Evolutionary conservation across 169 alveolate species (phyloP), one percentile per base, ranked within the genome.

Genomic region (Cystoisospora suis): DNA sequence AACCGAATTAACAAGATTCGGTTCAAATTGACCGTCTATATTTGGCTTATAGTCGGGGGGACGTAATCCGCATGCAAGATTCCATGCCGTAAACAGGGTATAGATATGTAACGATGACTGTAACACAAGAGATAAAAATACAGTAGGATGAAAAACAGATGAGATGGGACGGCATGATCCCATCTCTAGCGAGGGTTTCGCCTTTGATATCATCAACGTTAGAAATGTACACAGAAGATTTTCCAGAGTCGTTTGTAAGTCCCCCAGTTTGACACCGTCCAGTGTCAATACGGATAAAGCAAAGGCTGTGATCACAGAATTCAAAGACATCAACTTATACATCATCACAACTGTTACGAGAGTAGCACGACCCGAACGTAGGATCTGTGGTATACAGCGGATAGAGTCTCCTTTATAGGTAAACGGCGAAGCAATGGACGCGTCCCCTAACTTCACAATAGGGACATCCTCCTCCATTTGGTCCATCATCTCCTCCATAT

Each of bases 401-500:
- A 98, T 97, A 75, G 98, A 96, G 56, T 94, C 94, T 27, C 97
- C 97, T 79, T 98, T 97, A 83, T 97, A 97, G 17, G 99, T 98
- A 95, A 99, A 99, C 36, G 99, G 99, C 0, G 99, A 99, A 46
- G 99, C 99, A 44, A 98, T 98, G 88, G 99, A 97, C 17, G 99
- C 99, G 94, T 98, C 99, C 38, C 99, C 99, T 61, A 97, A 96
- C 87, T 98, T 95, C 46, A 96, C 90, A 56, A 95, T 90, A 27
- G 98, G 97, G 72, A 95, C 72, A 40, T 94, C 97, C 40, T 94
- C 98, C 80, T 94, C 96, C 91, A 95, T 86, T 34, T 93, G 95
- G 75, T 96, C 93, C 88, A 94, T 89, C 92, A 79, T 23, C 20
- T 46, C 77, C 45, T 29, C 83, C 69, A 81, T 61, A 32, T 29